phyloP scores from a whole-genome alignment of 345 rosid genomes.

The Bretschneidera sinensis region DNA sequence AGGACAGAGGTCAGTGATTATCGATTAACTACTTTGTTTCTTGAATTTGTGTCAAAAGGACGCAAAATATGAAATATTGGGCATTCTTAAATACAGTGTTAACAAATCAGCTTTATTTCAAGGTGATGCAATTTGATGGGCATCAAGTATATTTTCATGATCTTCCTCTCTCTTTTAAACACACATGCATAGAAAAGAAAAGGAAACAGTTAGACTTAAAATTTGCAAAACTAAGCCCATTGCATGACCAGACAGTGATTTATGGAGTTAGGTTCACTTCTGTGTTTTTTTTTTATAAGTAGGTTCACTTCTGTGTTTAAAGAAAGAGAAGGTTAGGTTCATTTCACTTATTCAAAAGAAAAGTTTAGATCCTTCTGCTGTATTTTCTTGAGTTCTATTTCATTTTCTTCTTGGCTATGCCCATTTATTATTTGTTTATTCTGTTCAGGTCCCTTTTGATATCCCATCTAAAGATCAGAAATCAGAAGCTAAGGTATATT shows the following conservation, averaged over 20 bases:
- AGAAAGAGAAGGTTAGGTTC: too few species aligned
- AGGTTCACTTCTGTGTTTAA: slow-evolving; percentile 1
- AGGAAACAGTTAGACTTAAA: too few species aligned
- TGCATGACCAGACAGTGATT: too few species aligned
- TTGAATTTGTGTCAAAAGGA: slow-evolving; percentile 1
- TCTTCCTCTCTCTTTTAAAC: too few species aligned
- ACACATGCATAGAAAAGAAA: too few species aligned
- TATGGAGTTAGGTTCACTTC: not conserved
- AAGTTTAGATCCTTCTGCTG: not conserved
- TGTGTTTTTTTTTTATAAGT: slow-evolving; percentile 2
- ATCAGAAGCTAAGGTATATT: slow-evolving; percentile 48
- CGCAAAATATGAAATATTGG: not conserved
- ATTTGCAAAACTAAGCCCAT: not conserved
- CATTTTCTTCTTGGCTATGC: slow-evolving; percentile 5
- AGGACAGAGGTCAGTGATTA: slow-evolving; percentile 67
- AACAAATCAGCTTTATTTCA: too few species aligned
- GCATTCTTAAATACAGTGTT: not conserved
- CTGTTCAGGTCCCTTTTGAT: slow-evolving; percentile 72
- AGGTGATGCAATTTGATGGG: slow-evolving; percentile 7
- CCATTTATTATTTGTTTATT: slow-evolving; percentile 11
- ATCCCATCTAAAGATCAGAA: slow-evolving; percentile 40
- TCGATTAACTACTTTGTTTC: slow-evolving; percentile 5
- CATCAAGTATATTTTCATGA: not conserved
- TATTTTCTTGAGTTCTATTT: slow-evolving; percentile 2
- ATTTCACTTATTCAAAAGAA: too few species aligned